phyloP scores from a whole-genome alignment of 2,329 filamentous ascomycete genomes.

The Diaporthe velutina region DNA sequence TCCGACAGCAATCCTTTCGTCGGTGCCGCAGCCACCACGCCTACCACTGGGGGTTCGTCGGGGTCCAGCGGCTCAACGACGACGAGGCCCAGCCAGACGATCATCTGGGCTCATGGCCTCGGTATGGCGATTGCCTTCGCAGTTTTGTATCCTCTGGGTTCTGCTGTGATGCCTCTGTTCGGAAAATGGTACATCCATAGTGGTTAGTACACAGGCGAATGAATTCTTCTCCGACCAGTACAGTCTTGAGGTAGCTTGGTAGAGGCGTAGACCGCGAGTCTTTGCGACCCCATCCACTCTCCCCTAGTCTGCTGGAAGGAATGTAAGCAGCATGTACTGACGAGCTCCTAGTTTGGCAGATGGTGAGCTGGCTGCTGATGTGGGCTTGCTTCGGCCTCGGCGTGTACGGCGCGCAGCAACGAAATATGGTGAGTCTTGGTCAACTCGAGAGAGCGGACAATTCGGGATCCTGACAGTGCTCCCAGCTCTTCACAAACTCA shows the following conservation, averaged over 20 bases:
- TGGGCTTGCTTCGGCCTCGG: constrained; percentile 73
- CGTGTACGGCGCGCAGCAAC: constrained; percentile 59
- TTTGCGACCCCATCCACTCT: not conserved
- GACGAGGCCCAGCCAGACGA: constrained; percentile 29
- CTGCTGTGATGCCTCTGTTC: constrained; percentile 70
- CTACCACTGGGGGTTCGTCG: constrained; percentile 33
- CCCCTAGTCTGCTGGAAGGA: not conserved
- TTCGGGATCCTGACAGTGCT: not conserved
- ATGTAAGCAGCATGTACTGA: not conserved
- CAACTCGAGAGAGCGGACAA: no score
- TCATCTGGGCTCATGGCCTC: constrained; percentile 65
- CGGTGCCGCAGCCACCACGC: constrained; percentile 34
- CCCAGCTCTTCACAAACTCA: constrained; percentile 63
- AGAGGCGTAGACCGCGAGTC: not conserved
- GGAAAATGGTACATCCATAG: constrained; percentile 71
- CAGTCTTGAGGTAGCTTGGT: not conserved
- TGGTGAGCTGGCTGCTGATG: constrained; percentile 67
- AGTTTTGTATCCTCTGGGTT: constrained; percentile 70
- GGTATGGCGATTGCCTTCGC: constrained; percentile 73
- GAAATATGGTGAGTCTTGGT: constrained; percentile 52
- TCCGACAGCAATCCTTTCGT: constrained; percentile 67
- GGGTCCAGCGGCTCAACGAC: constrained; percentile 45
- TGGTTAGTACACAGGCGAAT: constrained; percentile 44
- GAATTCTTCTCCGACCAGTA: not conserved
- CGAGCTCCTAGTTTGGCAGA: constrained; percentile 55